Evolutionary conservation across 2,329 filamentous ascomycete genomes (phyloP), one percentile per base, ranked within the genome.

Genomic region (Cercospora sp.): DNA sequence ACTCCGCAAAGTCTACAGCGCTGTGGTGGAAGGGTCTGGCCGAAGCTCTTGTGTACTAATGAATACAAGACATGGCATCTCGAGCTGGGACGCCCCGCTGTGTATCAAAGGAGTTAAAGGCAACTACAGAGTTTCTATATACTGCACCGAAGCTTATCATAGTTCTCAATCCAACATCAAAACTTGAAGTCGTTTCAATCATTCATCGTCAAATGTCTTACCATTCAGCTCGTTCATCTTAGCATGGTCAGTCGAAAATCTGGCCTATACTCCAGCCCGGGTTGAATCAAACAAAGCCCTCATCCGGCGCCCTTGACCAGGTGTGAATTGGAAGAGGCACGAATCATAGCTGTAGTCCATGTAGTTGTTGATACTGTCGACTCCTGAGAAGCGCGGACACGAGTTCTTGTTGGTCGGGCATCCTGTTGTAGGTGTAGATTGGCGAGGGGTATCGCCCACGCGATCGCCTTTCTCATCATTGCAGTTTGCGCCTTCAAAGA

Each of bases 301-400:
- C 62, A 65, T 65, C 16, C 62, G 51, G 7, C 62, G 51, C 18
- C 40, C 55, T 61, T 71, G 69, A 1, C 67, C 65, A 45, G 55
- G 12, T 12, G 65, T 68, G 37, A 71, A 71, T 7, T 63, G 26
- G 28, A 63, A 65, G 26, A 66, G 49, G 49, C 69, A 71, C 7
- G 62, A 45, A 61, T 71, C 69, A 7, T 65, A 37, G 40, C 57
- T 65, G 45, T 71, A 81, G 34, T 81, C 85, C 85, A 87, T 86
- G 71, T 82, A 86, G 72, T 86, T 85, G 66, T 84, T 82, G 60
- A 87, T 82, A 7, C 82, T 80, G 74, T 87, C 85, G 24, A 78
- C n/a, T 0, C 82, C 82, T 24, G 78, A 74, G 26, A 77, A 76
- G 32, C 73, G 74, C 0, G 82, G 82, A 71, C 85, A 87, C 7